Evolutionary conservation across 768 basidiomycete genomes (phyloP).

Genomic region (Pleurotus salmoneostramineus): DNA sequence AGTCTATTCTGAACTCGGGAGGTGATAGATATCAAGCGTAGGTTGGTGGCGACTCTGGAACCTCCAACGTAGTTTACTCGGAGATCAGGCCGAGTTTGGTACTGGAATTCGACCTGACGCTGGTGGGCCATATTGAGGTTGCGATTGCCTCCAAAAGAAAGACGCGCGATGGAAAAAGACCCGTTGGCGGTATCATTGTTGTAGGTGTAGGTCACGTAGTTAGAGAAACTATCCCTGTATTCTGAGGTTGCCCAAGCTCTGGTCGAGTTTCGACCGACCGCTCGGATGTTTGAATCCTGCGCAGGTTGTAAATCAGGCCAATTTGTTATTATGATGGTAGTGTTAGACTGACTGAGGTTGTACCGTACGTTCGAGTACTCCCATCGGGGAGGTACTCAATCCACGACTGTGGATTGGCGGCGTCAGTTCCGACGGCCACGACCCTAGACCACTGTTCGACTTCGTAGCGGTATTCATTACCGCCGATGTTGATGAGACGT

Average conservation of each 20-base stretch:
- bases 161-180: neutral
- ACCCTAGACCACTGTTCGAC: conserved; percentile 12
- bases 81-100: neutral
- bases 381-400: conserved; percentile 11
- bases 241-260: conserved; percentile 10
- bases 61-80: neutral
- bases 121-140: conserved; percentile 4
- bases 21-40: neutral
- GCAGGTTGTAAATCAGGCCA: neutral
- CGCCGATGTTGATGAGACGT: conserved; percentile 9
- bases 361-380: conserved; percentile 6
- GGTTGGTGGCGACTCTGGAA: neutral
- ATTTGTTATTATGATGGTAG: neutral
- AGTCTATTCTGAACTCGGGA: neutral
- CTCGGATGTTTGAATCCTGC: conserved; percentile 11
- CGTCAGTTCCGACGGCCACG: conserved; percentile 2
- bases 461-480: conserved; percentile 11
- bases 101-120: neutral
- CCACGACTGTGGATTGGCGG: conserved; percentile 11
- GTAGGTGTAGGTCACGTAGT: conserved; percentile 9
- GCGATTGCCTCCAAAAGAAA: conserved; percentile 2
- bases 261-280: conserved; percentile 3
- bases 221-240: conserved; percentile 5
- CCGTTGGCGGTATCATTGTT: neutral
- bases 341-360: neutral